Conservation (phyloP, 73 alveolate species). For the Stentor coeruleus region DNA sequence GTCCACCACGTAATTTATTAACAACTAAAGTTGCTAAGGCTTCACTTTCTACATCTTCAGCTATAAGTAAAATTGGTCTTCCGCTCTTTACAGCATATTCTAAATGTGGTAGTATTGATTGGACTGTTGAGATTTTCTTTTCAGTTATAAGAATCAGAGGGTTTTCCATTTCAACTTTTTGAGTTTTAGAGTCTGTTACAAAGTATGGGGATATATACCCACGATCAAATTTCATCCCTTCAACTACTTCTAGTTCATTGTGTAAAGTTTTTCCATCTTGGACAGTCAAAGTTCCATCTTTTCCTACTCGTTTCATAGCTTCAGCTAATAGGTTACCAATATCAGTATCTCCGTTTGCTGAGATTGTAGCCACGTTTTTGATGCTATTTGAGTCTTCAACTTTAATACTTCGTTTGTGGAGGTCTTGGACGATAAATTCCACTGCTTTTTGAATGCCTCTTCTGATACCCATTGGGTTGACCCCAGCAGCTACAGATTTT, state of each 20-base stretch:
- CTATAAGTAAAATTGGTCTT: conserved; percentile 85
- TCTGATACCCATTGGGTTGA: conserved; percentile 98
- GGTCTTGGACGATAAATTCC: conserved; percentile 77
- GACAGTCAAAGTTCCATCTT: conserved; percentile 96
- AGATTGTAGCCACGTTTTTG: conserved; percentile 92
- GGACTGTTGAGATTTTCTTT: conserved; percentile 88
- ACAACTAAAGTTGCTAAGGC: conserved; percentile 93
- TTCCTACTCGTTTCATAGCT: conserved; percentile 92
- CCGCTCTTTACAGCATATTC: conserved; percentile 85
- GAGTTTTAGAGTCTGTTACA: conserved; percentile 91
- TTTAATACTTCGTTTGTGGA: conserved; percentile 53
- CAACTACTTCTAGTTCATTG: conserved; percentile 96
- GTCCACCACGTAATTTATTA: conserved; percentile 96
- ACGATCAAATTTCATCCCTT: conserved; percentile 95
- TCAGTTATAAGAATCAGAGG: conserved; percentile 91
- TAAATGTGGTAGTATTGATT: conserved; percentile 76
- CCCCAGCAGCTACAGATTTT: conserved; percentile 97
- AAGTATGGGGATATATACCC: conserved; percentile 99
- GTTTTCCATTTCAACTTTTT: conserved; percentile 84
- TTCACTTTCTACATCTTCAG: conserved; percentile 97
- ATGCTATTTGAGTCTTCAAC: background rate
- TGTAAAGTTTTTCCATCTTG: conserved; percentile 92
- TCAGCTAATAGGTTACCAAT: conserved; percentile 92
- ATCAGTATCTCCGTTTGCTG: conserved; percentile 94
- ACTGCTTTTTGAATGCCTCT: conserved; percentile 95